Evolutionary conservation across 1,139 yeast genomes (phyloP), one percentile per base, ranked within the genome.

Genomic region (Suhomyces guaymorum): DNA sequence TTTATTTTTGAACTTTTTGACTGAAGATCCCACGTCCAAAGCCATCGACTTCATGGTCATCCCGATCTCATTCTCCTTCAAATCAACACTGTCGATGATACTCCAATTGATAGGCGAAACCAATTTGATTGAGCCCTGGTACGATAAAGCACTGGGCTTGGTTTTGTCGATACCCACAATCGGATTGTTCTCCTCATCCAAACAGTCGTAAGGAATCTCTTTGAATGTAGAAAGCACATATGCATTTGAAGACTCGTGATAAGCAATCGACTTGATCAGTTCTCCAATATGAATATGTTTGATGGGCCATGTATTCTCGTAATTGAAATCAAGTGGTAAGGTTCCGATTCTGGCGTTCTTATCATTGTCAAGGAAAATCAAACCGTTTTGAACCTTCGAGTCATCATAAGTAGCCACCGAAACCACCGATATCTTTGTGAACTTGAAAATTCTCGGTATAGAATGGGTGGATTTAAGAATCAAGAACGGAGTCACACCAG

Each of bases 91-190:
- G 49, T 89, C 97, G 49, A 89, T 82, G 0, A 82, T 75, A 1
- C 78, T 64, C 96, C 96, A 89, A 13, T 79, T 79, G 28, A 66
- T 64, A 0, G 96, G 92, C 1, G 94, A 84, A 0, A 90, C 52
- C 30, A 90, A 63, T 39, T 80, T 75, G 7, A 90, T 53, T 2
- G 72, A 67, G 15, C 95, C 84, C 43, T 76, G 75, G 45, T 67
- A 80, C 3, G 80, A 66, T 14, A 51, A 52, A 0, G 86, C 88
- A 24, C 67, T 73, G 55, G 55, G 75, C 56, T 46, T 69, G 49
- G 49, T 60, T 11, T 72, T 75, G 39, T 73, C 71, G 4, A 71
- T 63, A 1, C 92, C 94, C 5, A 78, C 78, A 33, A 84, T 67
- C 1, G 73, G 75, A 15, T 73, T 70, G 1, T 78, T 87, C 45